These are phyloP conservation scores for Acacia acuminata DNA, from an alignment of 306 rosid species.

Conservation along the genomic window DNA sequence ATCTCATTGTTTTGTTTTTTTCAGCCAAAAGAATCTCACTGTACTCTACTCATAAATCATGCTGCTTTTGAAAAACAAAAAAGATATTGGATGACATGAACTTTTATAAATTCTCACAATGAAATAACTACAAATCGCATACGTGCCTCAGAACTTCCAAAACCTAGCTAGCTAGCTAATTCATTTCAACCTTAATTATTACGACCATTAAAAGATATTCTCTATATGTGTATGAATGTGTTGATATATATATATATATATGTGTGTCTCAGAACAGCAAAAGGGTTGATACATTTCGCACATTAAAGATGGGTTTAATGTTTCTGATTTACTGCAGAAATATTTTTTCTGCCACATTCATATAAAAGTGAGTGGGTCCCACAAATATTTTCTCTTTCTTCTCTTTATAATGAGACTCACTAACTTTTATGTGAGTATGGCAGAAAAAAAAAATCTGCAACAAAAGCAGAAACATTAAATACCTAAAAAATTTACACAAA, in stretches of 20 bases:
- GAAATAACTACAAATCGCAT: neutral
- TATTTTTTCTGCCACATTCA: too few relatives aligned
- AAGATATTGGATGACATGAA: neutral
- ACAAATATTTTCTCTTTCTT: too few relatives aligned
- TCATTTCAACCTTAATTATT: neutral
- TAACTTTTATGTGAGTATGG: too few relatives aligned
- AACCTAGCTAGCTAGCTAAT: neutral
- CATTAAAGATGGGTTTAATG: neutral
- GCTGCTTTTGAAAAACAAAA: neutral
- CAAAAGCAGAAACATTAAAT: too few relatives aligned
- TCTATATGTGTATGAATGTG: too few relatives aligned
- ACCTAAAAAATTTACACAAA: neutral
- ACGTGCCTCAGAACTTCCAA: neutral
- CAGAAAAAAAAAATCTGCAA: too few relatives aligned
- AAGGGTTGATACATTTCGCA: neutral
- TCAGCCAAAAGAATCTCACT: neutral
- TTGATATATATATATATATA: neutral
- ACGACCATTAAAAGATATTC: too few relatives aligned
- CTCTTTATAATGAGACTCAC: too few relatives aligned
- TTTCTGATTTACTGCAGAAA: too few relatives aligned
- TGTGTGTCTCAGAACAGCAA: neutral
- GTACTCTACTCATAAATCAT: neutral
- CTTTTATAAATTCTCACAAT: neutral
- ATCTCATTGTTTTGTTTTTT: constrained; percentile 4
- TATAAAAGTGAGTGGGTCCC: too few relatives aligned